Evolutionary conservation across 1,139 yeast genomes (phyloP).

Genomic region (Magnusiomyces magnusii): DNA sequence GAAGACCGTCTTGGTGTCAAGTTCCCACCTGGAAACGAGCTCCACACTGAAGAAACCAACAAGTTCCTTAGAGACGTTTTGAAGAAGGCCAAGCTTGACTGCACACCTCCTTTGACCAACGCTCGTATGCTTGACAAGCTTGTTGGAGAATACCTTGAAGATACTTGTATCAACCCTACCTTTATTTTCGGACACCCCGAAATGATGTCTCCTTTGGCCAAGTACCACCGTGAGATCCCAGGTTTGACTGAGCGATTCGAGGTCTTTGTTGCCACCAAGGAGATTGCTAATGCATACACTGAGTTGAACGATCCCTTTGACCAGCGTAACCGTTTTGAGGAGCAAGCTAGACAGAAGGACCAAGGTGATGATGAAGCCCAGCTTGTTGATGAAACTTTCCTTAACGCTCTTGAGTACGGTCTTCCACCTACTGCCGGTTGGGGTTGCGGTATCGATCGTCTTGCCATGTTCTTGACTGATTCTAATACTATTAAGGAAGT

Average conservation of each 20-base stretch:
- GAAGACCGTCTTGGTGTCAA: conserved; percentile 80
- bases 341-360: conserved; percentile 96
- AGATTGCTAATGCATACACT: conserved; percentile 96
- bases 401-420: conserved; percentile 97
- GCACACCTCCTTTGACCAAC: conserved; percentile 94
- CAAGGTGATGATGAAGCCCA: conserved; percentile 99
- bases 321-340: conserved; percentile 95
- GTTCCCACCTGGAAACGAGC: conserved; percentile 93
- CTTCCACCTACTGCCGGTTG: conserved; percentile 99
- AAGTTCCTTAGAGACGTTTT: conserved; percentile 77
- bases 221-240: conserved; percentile 83
- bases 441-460: conserved; percentile 99
- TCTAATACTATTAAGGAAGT: conserved; percentile 98
- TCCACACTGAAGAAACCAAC: conserved; percentile 92
- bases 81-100: conserved; percentile 74
- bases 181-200: conserved; percentile 98
- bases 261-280: conserved; percentile 97
- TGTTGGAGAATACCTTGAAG: conserved; percentile 88
- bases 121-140: conserved; percentile 98
- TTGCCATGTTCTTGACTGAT: conserved; percentile 96
- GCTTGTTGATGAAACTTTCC: conserved; percentile 91
- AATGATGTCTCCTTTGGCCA: conserved; percentile 99
- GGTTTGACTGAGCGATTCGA: conserved; percentile 98
- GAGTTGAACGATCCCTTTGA: conserved; percentile 99
- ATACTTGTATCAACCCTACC: conserved; percentile 90